Conservation (phyloP, 305 asterid genomes). For the Fraxinus sp. region DNA sequence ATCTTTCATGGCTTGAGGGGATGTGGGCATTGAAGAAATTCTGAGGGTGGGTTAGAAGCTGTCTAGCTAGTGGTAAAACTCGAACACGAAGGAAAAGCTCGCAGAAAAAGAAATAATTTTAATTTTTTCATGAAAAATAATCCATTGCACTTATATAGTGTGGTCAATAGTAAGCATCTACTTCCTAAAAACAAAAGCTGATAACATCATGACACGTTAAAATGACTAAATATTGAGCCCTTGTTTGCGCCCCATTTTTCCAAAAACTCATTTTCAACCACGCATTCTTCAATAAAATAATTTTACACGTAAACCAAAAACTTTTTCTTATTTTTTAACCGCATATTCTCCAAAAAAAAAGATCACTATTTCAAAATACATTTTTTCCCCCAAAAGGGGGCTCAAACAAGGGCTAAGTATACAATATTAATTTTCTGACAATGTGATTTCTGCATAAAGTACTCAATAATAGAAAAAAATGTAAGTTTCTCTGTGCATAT, state of each 20-base stretch:
- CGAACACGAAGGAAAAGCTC: background rate
- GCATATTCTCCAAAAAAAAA: background rate
- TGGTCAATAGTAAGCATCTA: background rate
- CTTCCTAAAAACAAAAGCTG: background rate
- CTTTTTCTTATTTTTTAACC: background rate
- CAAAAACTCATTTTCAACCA: background rate
- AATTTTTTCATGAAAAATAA: background rate
- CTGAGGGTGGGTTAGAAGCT: background rate
- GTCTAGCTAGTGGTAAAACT: background rate
- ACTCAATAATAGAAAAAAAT: background rate
- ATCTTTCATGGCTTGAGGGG: constrained; percentile 1
- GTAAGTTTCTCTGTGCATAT: background rate
- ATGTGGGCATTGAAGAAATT: background rate
- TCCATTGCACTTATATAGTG: background rate
- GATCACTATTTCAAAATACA: background rate
- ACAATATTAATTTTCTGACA: background rate
- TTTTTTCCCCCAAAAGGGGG: too few species aligned
- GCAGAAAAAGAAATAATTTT: background rate
- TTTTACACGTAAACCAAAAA: background rate
- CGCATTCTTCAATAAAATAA: background rate
- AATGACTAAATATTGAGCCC: background rate
- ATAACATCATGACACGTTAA: background rate
- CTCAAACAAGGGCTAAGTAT: background rate
- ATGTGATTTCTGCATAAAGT: background rate
- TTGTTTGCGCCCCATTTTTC: background rate